A percentile compares a stretch with the other conserved stretches of the same genome.
Conservation (phyloP, 345 rosid genomes). For the Populus simonii region DNA sequence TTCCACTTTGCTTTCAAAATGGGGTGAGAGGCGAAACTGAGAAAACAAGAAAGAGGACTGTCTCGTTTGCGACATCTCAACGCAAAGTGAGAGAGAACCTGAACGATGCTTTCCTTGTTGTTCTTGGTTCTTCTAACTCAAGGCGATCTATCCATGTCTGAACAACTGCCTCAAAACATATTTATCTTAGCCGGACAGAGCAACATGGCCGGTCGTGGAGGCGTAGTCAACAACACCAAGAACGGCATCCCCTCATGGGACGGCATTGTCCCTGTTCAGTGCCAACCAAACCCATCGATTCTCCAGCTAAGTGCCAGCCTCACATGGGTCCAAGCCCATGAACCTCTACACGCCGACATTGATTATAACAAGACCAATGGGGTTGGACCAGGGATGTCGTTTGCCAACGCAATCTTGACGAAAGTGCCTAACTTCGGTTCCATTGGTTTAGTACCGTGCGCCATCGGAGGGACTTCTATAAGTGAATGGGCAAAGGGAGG, state of each 20-base stretch:
- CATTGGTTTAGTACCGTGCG: slow-evolving; percentile 28
- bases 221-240: slow-evolving; percentile 13
- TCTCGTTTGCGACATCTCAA: background rate
- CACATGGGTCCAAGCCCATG: slow-evolving; percentile 26
- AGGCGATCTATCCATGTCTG: background rate
- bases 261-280: slow-evolving; percentile 23
- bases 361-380: slow-evolving; percentile 28
- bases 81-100: background rate
- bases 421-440: slow-evolving; percentile 10
- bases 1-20: background rate
- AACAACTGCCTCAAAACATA: slow-evolving; percentile 13
- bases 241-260: slow-evolving; percentile 19
- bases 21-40: background rate
- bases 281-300: slow-evolving; percentile 30
- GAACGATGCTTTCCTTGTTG: slow-evolving; percentile 12
- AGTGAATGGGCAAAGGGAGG: slow-evolving; percentile 30
- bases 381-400: slow-evolving; percentile 33
- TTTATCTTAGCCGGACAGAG: slow-evolving; percentile 34
- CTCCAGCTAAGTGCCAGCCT: slow-evolving; percentile 14
- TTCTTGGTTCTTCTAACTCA: background rate
- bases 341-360: slow-evolving; percentile 32
- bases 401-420: slow-evolving; percentile 23
- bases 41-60: background rate
- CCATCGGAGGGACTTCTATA: slow-evolving; percentile 26
- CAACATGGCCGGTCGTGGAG: slow-evolving; percentile 38